phyloP scores from a whole-genome alignment of 2,329 filamentous ascomycete species.

The Calcarisporium arbuscula region DNA sequence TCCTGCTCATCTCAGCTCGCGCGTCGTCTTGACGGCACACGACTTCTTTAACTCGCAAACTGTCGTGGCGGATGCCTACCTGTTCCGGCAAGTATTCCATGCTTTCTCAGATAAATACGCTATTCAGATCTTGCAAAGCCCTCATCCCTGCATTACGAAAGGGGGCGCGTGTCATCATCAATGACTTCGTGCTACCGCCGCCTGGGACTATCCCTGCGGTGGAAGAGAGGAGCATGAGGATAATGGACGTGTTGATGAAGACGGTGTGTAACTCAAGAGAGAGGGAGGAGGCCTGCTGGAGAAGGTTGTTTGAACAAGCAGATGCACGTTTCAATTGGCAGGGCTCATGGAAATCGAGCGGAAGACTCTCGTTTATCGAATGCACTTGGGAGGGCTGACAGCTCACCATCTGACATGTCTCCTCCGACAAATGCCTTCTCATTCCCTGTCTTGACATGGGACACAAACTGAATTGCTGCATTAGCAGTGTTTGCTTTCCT shows the following conservation, averaged over 20 bases:
- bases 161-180: conserved; percentile 35
- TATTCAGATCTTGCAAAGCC: conserved; percentile 33
- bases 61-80: conserved; percentile 44
- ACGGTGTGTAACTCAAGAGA: conserved; percentile 39
- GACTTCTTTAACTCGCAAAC: conserved; percentile 48
- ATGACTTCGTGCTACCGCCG: conserved; percentile 28
- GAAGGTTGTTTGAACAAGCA: conserved; percentile 30
- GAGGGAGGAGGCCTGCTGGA: conserved; percentile 36
- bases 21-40: conserved; percentile 36
- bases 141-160: conserved; percentile 44
- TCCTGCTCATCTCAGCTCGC: conserved; percentile 20
- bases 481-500: too few relatives aligned
- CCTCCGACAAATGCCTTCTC: too few relatives aligned
- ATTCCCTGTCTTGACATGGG: too few relatives aligned
- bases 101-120: conserved; percentile 46
- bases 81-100: conserved; percentile 50
- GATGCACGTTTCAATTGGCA: conserved; percentile 31
- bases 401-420: too few relatives aligned
- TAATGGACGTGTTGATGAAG: conserved; percentile 42
- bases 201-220: conserved; percentile 21
- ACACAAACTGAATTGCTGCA: too few relatives aligned
- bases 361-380: conserved; percentile 30
- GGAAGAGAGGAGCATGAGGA: conserved; percentile 32
- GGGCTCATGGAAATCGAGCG: conserved; percentile 18
- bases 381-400: conserved; percentile 25